Evolutionary conservation across 257 asterid species (phyloP).

Genomic region (Rehmannia glutinosa): DNA sequence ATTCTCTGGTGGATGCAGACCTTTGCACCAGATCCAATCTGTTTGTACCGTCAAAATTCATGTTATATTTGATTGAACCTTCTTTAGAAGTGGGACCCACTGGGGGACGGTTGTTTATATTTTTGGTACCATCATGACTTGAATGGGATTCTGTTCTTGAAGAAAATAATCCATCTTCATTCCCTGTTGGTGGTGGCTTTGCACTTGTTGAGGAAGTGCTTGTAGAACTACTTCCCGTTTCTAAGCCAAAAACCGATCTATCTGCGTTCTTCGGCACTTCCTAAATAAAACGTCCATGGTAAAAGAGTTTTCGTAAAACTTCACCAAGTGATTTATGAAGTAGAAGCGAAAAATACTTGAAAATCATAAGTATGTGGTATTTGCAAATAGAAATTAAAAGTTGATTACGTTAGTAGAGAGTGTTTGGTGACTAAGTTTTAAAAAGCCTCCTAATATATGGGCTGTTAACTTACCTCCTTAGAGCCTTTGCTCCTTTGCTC

Average conservation of each 20-base stretch:
- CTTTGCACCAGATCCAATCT: slow-evolving; percentile 41
- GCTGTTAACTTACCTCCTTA: too few species aligned
- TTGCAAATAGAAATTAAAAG: too few species aligned
- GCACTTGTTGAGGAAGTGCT: slow-evolving; percentile 48
- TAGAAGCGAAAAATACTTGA: too few species aligned
- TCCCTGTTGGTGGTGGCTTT: slow-evolving; percentile 31
- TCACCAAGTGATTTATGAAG: too few species aligned
- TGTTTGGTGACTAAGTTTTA: too few species aligned
- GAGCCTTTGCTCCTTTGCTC: slow-evolving; percentile 33
- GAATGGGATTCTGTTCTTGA: slow-evolving; percentile 32
- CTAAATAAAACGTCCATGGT: too few species aligned
- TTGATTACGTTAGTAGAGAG: too few species aligned
- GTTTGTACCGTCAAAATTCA: slow-evolving; percentile 17
- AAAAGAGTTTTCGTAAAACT: too few species aligned
- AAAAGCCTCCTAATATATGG: too few species aligned
- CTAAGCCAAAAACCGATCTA: slow-evolving; percentile 33
- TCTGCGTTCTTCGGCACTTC: slow-evolving; percentile 37
- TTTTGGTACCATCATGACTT: slow-evolving; percentile 21
- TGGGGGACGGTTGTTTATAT: slow-evolving; percentile 41
- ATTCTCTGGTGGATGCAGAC: slow-evolving; percentile 55
- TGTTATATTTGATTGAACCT: slow-evolving; percentile 16
- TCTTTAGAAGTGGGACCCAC: slow-evolving; percentile 31
- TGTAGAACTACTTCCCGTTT: slow-evolving; percentile 54
- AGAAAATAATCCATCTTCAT: slow-evolving; percentile 17
- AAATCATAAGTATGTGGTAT: too few species aligned